These are phyloP conservation scores for Clohesyomyces aquaticus DNA, from an alignment of 495 filamentous ascomycete species.

Conservation along the genomic window DNA sequence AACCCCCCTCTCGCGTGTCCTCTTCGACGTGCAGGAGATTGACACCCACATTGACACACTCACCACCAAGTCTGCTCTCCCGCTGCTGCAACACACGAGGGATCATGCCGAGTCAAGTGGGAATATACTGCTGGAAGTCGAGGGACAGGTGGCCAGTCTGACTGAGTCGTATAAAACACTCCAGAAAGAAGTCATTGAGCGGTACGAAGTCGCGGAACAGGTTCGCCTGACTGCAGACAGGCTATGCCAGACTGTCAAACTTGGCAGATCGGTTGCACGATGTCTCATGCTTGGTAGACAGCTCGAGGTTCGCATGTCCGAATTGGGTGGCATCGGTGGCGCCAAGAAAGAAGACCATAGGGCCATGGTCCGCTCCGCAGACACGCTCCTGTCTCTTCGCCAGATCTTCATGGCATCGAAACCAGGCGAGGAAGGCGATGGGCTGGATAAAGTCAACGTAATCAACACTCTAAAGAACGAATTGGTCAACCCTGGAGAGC, in stretches of 20 bases:
- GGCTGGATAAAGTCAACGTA: constrained; percentile 70
- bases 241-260: constrained; percentile 74
- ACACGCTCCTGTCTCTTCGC: constrained; percentile 72
- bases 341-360: constrained; percentile 65
- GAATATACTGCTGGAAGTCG: constrained; percentile 70
- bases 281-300: constrained; percentile 80
- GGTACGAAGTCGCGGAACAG: constrained; percentile 79
- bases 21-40: constrained; percentile 97
- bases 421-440: constrained; percentile 73
- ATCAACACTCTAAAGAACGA: constrained; percentile 68
- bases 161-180: constrained; percentile 83
- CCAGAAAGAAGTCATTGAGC: constrained; percentile 77
- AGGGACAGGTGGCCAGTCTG: constrained; percentile 73
- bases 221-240: constrained; percentile 72
- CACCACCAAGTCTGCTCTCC: constrained; percentile 80
- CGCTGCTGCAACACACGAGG: constrained; percentile 78
- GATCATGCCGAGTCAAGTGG: constrained; percentile 69
- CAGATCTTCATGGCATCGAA: constrained; percentile 68
- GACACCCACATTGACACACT: constrained; percentile 92
- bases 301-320: constrained; percentile 78
- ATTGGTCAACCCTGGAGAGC: constrained; percentile 71
- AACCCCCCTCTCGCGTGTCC: constrained; percentile 87
- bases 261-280: constrained; percentile 74
- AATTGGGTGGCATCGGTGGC: constrained; percentile 52
- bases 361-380: constrained; percentile 75